Evolutionary conservation across 148 eudicot species (phyloP).

Genomic region (Camellia japonica): DNA sequence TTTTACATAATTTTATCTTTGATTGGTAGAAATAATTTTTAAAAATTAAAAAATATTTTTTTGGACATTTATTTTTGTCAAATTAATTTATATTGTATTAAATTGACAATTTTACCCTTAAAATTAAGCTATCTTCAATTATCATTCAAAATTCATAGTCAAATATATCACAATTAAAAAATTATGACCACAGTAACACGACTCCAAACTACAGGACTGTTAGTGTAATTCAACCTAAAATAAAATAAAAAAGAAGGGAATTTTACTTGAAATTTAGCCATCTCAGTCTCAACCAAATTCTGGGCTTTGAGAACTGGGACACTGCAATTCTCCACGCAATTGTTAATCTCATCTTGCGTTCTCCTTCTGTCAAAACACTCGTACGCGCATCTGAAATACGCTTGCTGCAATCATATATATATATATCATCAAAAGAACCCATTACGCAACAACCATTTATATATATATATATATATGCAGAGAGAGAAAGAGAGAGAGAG

Average conservation of each 20-base stretch:
- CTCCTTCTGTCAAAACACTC: slow-evolving; percentile 81
- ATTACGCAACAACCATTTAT: neutral
- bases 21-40: too few species aligned
- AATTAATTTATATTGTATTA: too few species aligned
- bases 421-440: neutral
- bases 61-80: too few species aligned
- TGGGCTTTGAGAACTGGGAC: slow-evolving; percentile 75
- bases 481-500: neutral
- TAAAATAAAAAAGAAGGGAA: neutral
- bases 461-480: neutral
- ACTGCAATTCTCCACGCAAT: slow-evolving; percentile 83
- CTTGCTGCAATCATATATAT: slow-evolving; percentile 42
- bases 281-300: slow-evolving; percentile 66
- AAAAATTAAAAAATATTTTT: too few species aligned
- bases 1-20: too few species aligned
- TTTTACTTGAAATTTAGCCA: slow-evolving; percentile 81
- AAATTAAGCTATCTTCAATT: too few species aligned
- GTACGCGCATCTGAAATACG: slow-evolving; percentile 82
- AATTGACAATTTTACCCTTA: too few species aligned
- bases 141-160: too few species aligned
- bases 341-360: slow-evolving; percentile 62
- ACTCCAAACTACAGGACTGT: too few species aligned
- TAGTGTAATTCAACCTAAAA: too few species aligned
- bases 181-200: too few species aligned
- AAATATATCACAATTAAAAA: too few species aligned